phyloP scores from a whole-genome alignment of 257 asterid species.

The Nicotiana paniculata region DNA sequence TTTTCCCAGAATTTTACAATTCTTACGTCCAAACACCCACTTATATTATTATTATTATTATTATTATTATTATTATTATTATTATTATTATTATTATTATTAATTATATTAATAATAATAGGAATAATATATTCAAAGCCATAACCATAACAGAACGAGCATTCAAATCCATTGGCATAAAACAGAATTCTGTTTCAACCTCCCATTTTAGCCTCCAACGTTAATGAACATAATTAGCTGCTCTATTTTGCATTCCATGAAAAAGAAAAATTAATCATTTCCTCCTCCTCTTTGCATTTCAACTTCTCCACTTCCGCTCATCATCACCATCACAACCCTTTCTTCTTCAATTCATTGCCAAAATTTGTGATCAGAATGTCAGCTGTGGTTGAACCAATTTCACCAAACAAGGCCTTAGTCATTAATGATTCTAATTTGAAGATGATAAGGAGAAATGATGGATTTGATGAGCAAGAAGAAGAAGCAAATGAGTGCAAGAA shows the following conservation, averaged over 20 bases:
- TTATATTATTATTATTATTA: no score
- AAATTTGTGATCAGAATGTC: neutral
- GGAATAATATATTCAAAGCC: no score
- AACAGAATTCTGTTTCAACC: conserved; percentile 3
- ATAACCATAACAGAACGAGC: no score
- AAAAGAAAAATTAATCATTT: no score
- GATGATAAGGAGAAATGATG: neutral
- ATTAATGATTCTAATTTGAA: neutral
- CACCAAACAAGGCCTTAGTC: neutral
- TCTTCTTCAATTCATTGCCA: neutral
- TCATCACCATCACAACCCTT: neutral
- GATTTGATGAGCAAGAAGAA: neutral
- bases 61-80: no score
- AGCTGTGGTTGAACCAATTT: conserved; percentile 1
- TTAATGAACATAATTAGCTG: neutral
- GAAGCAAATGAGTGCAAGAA: neutral
- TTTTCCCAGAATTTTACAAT: no score
- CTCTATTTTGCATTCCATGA: neutral
- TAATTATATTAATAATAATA: no score
- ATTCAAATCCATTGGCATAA: neutral
- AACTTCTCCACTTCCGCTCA: neutral
- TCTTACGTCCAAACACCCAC: no score
- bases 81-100: no score
- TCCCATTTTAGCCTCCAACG: neutral
- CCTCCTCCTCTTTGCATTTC: neutral